A percentile compares a stretch with the other conserved stretches of the same genome.
phyloP scores from a whole-genome alignment of 2,329 filamentous ascomycete genomes.

The Alternaria novae-zelandiae region DNA sequence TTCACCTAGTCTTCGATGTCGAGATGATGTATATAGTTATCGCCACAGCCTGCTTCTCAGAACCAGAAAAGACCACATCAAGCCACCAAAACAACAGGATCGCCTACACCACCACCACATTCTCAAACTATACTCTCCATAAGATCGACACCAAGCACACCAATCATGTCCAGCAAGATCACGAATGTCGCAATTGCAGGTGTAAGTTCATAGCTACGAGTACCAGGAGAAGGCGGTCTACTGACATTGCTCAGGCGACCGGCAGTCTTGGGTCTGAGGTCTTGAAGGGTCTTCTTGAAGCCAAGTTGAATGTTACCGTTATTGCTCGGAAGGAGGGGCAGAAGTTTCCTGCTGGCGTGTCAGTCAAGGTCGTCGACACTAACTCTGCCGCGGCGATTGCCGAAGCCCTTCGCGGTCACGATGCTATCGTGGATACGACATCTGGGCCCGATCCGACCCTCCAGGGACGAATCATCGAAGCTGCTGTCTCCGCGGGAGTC shows the following conservation, averaged over 20 bases:
- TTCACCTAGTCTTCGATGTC: neutral
- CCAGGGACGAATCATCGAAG: slow-evolving; percentile 44
- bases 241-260: neutral
- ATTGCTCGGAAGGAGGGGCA: neutral
- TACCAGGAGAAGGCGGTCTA: neutral
- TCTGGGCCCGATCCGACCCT: slow-evolving; percentile 46
- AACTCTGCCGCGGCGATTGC: neutral
- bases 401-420: slow-evolving; percentile 41
- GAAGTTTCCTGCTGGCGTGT: neutral
- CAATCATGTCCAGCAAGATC: neutral
- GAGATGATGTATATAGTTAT: neutral
- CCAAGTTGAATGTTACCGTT: neutral
- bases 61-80: neutral
- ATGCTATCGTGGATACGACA: slow-evolving; percentile 58
- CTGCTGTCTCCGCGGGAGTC: slow-evolving; percentile 16
- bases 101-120: neutral
- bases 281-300: neutral
- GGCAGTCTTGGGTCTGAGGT: neutral
- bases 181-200: neutral
- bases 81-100: neutral
- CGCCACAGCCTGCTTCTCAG: neutral
- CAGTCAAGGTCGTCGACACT: neutral
- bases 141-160: neutral
- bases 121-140: neutral
- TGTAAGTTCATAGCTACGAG: neutral